Evolutionary conservation across 1,284 basidiomycete species (phyloP), one percentile per base, ranked within the genome.

Genomic region (Ganoderma sinense): DNA sequence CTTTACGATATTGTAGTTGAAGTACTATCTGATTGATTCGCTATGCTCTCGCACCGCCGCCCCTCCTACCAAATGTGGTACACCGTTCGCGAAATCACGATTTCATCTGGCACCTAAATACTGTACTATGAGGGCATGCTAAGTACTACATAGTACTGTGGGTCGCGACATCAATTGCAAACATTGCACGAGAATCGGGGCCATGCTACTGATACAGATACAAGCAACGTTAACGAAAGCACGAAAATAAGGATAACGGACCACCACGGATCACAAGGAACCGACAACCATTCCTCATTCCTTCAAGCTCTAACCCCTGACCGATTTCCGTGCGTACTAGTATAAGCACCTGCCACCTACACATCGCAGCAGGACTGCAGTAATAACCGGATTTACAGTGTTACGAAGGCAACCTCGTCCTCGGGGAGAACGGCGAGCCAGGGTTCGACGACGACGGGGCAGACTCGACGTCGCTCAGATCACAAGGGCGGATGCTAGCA

Each of bases 351-450:
- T 60, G 41, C 59, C 41, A 60, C 14, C 39, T 60, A 60, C 59
- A 40, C 23, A 41, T 13, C 39, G 23, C 5, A 13, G 20, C 56
- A 36, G n/a, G 33, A 11, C 10, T 31, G n/a, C n/a, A n/a, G n/a
- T n/a, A n/a, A n/a, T n/a, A n/a, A n/a, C n/a, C n/a, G n/a, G n/a
- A n/a, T n/a, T n/a, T n/a, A 58, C 18, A 36, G 6, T n/a, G 18
- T 62, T 53, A 63, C 45, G 40, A 14, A 20, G 33, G 41, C 14
- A 43, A 14, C 29, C 51, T 26, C 66, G 53, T 53, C 33, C 55
- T 33, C 4, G 64, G 69, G 4, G 66, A 71, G 14, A 66, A 58
- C 60, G 69, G 64, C 39, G 66, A 65, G 18, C 16, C 5, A 8
- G 66, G 55, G 4, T 14, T 4, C 14, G 69, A 65, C 36, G 31